A percentile compares a stretch with the other conserved stretches of the same genome.
Evolutionary conservation across 257 asterid genomes (phyloP).

Genomic region (Nicotiana tabacum): DNA sequence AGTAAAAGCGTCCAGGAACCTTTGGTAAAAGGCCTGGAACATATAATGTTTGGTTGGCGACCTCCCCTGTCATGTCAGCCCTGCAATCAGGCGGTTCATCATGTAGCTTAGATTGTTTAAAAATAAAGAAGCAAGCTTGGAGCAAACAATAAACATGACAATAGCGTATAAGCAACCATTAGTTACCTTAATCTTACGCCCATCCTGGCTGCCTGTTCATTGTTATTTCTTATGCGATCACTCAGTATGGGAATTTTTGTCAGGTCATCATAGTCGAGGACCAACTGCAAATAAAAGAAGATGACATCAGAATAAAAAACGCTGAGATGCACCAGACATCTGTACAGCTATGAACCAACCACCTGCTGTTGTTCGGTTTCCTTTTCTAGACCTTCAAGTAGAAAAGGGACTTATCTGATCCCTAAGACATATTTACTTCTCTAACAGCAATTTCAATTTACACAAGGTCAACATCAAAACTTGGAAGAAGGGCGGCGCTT

Average conservation of each 20-base stretch:
- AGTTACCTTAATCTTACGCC: slow-evolving; percentile 37
- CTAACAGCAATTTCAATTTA: no score
- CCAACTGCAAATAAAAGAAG: slow-evolving; percentile 42
- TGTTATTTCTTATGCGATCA: slow-evolving; percentile 43
- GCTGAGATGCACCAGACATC: neutral
- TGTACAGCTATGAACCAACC: no score
- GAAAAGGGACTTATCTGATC: no score
- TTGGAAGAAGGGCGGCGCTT: no score
- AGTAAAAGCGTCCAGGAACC: slow-evolving; percentile 85
- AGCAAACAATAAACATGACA: neutral
- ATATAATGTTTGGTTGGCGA: slow-evolving; percentile 50
- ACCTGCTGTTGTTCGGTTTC: no score
- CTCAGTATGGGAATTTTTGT: slow-evolving; percentile 56
- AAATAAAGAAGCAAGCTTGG: neutral
- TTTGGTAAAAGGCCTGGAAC: slow-evolving; percentile 74
- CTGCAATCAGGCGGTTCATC: no score
- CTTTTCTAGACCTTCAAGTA: no score
- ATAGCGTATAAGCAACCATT: neutral
- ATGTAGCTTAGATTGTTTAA: neutral
- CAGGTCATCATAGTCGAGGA: slow-evolving; percentile 71
- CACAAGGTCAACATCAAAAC: no score
- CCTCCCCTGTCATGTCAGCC: slow-evolving; percentile 57
- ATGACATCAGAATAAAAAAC: neutral
- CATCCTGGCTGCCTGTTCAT: slow-evolving; percentile 25
- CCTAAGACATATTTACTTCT: no score